Percentiles rank a stretch among this genome's conserved stretches.
These are phyloP conservation scores for Xylaria sp. DNA, from an alignment of 2,329 filamentous ascomycete species.

Conservation along the genomic window DNA sequence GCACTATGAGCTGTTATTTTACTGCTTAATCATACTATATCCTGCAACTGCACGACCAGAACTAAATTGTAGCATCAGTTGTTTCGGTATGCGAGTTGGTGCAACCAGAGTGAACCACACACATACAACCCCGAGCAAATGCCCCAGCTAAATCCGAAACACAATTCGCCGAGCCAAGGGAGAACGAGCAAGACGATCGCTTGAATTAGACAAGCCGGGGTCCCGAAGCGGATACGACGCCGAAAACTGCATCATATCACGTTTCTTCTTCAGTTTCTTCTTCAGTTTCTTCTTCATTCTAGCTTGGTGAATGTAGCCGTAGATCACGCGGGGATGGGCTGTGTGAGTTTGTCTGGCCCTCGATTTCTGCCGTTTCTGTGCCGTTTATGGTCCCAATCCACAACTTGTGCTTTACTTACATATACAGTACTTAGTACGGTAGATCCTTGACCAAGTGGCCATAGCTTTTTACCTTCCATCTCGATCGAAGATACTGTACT, in stretches of 20 bases:
- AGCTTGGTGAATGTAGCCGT: background rate
- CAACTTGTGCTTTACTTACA: too few species aligned
- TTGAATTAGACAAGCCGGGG: too few species aligned
- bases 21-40: background rate
- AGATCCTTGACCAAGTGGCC: background rate
- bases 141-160: slow-evolving; percentile 22
- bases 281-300: background rate
- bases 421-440: too few species aligned
- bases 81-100: slow-evolving; percentile 19
- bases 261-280: background rate
- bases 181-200: too few species aligned
- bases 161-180: slow-evolving; percentile 13
- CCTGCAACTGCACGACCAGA: background rate
- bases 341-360: slow-evolving; percentile 13
- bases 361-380: background rate
- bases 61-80: background rate
- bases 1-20: too few species aligned
- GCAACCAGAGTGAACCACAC: background rate
- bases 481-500: background rate
- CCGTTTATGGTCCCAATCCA: background rate
- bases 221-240: slow-evolving; percentile 5
- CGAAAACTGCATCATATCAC: background rate
- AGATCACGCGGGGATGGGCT: background rate
- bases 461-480: background rate
- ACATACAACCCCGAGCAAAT: background rate